phyloP scores from a whole-genome alignment of 306 rosid species.

The Cercis canadensis region DNA sequence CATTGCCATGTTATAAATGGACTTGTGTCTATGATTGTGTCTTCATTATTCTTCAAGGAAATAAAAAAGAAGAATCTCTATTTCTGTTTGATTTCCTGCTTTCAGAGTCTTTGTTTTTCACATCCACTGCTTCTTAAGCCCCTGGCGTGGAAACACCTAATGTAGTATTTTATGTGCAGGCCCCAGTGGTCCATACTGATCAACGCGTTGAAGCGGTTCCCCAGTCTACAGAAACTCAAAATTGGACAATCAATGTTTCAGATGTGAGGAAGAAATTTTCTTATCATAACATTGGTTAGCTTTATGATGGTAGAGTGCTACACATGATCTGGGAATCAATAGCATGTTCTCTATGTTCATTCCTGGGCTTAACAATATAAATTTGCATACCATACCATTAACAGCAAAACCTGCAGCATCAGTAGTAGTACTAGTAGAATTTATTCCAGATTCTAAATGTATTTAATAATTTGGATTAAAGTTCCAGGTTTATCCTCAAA shows the following conservation, averaged over 20 bases:
- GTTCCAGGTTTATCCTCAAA: too few relatives aligned
- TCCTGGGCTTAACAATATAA: conserved; percentile 9
- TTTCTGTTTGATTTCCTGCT: conserved; percentile 12
- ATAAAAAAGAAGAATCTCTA: too few relatives aligned
- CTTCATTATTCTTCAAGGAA: conserved; percentile 1
- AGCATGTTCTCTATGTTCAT: neutral
- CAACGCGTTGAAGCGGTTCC: conserved; percentile 50
- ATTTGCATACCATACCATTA: neutral
- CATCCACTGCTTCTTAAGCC: neutral
- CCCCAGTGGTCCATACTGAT: conserved; percentile 37
- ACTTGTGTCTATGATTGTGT: neutral
- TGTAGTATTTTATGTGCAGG: conserved; percentile 46
- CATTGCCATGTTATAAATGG: neutral
- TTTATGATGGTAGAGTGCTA: conserved; percentile 23
- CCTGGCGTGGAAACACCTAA: conserved; percentile 11
- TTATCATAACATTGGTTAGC: conserved; percentile 25
- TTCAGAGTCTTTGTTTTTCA: neutral
- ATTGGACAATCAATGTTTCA: conserved; percentile 58
- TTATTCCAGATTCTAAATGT: neutral
- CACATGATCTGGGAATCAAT: conserved; percentile 17
- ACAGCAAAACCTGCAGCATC: neutral
- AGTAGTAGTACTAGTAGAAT: conserved; percentile 7
- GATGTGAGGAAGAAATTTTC: conserved; percentile 52
- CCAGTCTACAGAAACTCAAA: conserved; percentile 46
- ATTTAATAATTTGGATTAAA: neutral